Base-by-base conservation (phyloP, 2,329 filamentous ascomycete species). In the Herpotrichia juniperi region DNA sequence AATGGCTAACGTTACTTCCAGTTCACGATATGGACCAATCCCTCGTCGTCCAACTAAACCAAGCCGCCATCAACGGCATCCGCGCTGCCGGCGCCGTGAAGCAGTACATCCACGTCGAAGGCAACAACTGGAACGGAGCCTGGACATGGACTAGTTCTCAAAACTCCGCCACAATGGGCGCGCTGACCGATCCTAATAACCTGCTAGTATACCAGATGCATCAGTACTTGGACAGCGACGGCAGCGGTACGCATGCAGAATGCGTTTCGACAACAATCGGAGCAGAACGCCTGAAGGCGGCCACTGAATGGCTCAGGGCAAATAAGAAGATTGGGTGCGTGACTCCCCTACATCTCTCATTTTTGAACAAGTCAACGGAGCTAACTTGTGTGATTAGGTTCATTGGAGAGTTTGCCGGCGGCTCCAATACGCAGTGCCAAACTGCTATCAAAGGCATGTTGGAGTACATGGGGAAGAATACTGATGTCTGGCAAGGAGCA, bases 191-290 rank as follows among this genome's bases (percentile, higher is more conserved):
- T 55, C 69, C 79, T 0, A 44, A 46, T 28, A 68, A 81, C 66
- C 79, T 78, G 59, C 71, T 83, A 47, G 67, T 83, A 62, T 83
- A 81, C 63, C 78, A 83, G 63, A 83, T 83, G 81, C 81, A 83
- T 63, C 81, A 83, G 65, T 83, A 83, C 59, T 79, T 83, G 28
- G 81, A 83, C 65, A 70, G 66, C 1, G 80, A 83, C 58, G 75
- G 78, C 43, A 80, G 77, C 5, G 81, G 81, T 10, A 82, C 79
- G 3, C 72, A 68, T 2, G 69, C 68, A 14, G 67, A 69, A 21
- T 83, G 81, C 63, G 78, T 81, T 24, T 76, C 68, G 53, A 54
- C 62, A 24, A 82, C 79, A 28, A 80, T 82, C 53, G 78, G 79
- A n/a, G 59, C 71, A 25, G 76, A 81, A 54, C 74, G 81, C 11